Conservation (phyloP, 176 grass and related monocot genomes). For the Elymus sibiricus region DNA sequence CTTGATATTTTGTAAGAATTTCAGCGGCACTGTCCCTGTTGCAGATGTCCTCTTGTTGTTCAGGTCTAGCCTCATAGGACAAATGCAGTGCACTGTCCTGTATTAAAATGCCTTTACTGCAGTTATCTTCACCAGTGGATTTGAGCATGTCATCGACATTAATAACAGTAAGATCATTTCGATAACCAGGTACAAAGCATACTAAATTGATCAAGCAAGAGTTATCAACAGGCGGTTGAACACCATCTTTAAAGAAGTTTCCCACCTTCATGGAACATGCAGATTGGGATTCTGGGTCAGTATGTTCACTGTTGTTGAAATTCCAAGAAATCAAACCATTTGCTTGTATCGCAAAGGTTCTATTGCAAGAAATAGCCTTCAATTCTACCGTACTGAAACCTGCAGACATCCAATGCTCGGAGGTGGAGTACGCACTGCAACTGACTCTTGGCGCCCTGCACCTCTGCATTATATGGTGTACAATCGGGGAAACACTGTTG, state of each 20-base stretch:
- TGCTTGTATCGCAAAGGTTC: too few relatives aligned
- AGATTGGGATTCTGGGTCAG: constrained; percentile 6
- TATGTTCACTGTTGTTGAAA: too few relatives aligned
- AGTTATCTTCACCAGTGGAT: not conserved
- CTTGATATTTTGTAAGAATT: constrained; percentile 8
- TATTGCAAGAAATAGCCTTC: too few relatives aligned
- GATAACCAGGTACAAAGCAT: constrained; percentile 7
- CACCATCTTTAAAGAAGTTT: not conserved
- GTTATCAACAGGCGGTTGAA: constrained; percentile 19
- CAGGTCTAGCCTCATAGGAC: constrained; percentile 9
- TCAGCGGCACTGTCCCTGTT: constrained; percentile 9
- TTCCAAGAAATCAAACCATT: too few relatives aligned
- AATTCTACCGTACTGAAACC: too few relatives aligned
- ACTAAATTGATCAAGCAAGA: not conserved
- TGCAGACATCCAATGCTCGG: too few relatives aligned
- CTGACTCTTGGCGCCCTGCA: too few relatives aligned
- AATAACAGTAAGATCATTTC: constrained; percentile 20
- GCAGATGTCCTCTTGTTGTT: constrained; percentile 17
- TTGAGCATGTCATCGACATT: not conserved
- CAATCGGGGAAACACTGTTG: too few relatives aligned
- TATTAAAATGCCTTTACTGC: not conserved
- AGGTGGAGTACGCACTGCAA: too few relatives aligned
- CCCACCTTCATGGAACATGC: constrained; percentile 8
- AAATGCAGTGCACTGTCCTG: constrained; percentile 21
- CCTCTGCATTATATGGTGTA: too few relatives aligned